Evolutionary conservation across 2,329 filamentous ascomycete species (phyloP), one percentile per base, ranked within the genome.

Genomic region (Ophiostoma novo-ulmi): DNA sequence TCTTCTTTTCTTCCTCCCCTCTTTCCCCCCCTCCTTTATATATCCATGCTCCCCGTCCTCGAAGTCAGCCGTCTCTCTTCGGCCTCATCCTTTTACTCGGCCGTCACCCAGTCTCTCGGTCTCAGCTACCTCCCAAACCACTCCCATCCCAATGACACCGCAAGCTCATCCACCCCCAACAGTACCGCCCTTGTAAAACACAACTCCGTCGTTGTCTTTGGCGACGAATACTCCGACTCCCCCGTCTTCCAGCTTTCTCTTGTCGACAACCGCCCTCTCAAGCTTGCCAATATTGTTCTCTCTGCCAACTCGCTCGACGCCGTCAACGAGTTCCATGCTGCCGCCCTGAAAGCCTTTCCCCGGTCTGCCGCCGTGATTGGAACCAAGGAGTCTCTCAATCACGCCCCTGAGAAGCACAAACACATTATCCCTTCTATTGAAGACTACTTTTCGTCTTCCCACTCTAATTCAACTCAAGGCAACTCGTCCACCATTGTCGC

Each of bases 1-100:
- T 35, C 36, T 10, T 52, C 31, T 26, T 22, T 20, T 55, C 7
- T 41, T 38, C 44, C 14, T 6, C 17, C 7, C 13, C 3, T 31
- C 20, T 39, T 39, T 52, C 2, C 11, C 58, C 7, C 39, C 65
- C 65, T 22, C 39, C 22, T n/a, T 20, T 67, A 67, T 44, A 44
- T 71, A 63, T 39, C 71, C 70, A 81, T 81, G 78, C 77, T 84
- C 73, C 85, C 86, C 67, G 82, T 83, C 74, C 77, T 88, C 74
- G 83, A 87, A 77, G 93, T 97, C 77, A 89, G 88, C 72, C 89
- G 94, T 79, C 87, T 97, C 70, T 87, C 92, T 70, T 88, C 89
- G 48, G 91, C 93, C 3, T 88, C 90, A 68, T 95, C 92, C 8
- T 97, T 96, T 82, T 97, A 93, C 80, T 87, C 93, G 31, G 87